Conservation (phyloP, 306 rosid genomes). For the Dicorynia guianensis region DNA sequence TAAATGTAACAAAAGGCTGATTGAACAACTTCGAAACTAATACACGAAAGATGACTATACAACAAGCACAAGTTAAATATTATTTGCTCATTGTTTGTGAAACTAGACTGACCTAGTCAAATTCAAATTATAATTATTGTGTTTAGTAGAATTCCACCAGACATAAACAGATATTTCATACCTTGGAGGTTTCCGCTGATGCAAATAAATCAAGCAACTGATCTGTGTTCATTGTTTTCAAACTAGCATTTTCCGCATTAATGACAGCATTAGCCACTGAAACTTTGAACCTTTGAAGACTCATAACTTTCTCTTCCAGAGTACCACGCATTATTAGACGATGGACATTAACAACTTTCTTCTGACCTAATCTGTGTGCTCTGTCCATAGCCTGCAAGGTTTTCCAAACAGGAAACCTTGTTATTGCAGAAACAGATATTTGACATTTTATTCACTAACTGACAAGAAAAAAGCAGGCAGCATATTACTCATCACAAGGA, state of each 20-base stretch:
- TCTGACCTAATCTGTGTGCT: constrained; percentile 98
- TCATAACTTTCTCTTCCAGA: constrained; percentile 97
- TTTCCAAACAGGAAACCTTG: constrained; percentile 20
- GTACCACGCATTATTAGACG: constrained; percentile 99
- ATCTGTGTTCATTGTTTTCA: constrained; percentile 99
- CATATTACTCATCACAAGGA: background rate
- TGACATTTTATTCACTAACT: constrained; percentile 7
- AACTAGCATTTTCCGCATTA: constrained; percentile 91
- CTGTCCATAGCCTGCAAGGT: constrained; percentile 94
- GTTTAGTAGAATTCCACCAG: constrained; percentile 15
- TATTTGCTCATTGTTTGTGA: background rate
- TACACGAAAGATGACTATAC: background rate
- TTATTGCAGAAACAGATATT: constrained; percentile 5
- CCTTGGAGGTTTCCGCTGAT: constrained; percentile 80
- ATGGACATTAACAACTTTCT: constrained; percentile 91
- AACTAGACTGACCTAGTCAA: constrained; percentile 17
- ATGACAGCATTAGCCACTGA: constrained; percentile 96
- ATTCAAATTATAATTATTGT: constrained; percentile 21
- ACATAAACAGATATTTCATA: constrained; percentile 38
- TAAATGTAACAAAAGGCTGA: background rate
- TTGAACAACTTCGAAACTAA: constrained; percentile 10
- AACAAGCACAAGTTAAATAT: background rate
- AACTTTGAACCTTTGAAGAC: constrained; percentile 85
- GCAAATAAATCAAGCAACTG: constrained; percentile 96
- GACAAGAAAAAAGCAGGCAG: constrained; percentile 19